These are phyloP conservation scores for Sporothrix mexicana DNA, from an alignment of 2,329 filamentous ascomycete genomes.

Conservation along the genomic window DNA sequence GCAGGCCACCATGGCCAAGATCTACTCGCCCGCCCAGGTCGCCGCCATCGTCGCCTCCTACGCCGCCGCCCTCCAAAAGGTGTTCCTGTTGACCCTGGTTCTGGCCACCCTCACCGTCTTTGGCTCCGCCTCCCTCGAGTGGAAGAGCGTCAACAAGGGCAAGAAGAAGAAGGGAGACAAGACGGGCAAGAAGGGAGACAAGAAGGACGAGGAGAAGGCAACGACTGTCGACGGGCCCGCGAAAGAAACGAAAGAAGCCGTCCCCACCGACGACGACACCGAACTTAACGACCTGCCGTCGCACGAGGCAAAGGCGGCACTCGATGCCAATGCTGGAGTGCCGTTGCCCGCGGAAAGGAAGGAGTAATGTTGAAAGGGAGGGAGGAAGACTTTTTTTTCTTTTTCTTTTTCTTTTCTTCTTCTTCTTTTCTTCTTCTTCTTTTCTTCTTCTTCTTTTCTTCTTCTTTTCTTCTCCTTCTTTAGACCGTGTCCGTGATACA, in stretches of 20 bases:
- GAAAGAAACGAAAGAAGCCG: background rate
- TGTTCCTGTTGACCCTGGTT: background rate
- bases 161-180: background rate
- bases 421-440: background rate
- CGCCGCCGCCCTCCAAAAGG: slow-evolving; percentile 9
- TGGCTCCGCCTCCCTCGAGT: slow-evolving; percentile 7
- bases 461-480: background rate
- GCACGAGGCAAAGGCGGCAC: background rate
- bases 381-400: background rate
- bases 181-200: background rate
- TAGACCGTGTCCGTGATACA: background rate
- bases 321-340: slow-evolving; percentile 40
- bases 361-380: background rate
- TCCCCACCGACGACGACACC: background rate
- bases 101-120: background rate
- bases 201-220: background rate
- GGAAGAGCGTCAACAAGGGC: slow-evolving; percentile 20
- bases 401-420: slow-evolving; percentile 1
- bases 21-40: background rate
- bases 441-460: background rate
- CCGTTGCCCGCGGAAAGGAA: slow-evolving; percentile 56
- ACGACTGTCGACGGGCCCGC: background rate
- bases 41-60: background rate
- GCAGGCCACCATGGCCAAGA: background rate
- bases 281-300: slow-evolving; percentile 7